phyloP scores from a whole-genome alignment of 768 basidiomycete species.

The Leccinum olivaceopallidum region DNA sequence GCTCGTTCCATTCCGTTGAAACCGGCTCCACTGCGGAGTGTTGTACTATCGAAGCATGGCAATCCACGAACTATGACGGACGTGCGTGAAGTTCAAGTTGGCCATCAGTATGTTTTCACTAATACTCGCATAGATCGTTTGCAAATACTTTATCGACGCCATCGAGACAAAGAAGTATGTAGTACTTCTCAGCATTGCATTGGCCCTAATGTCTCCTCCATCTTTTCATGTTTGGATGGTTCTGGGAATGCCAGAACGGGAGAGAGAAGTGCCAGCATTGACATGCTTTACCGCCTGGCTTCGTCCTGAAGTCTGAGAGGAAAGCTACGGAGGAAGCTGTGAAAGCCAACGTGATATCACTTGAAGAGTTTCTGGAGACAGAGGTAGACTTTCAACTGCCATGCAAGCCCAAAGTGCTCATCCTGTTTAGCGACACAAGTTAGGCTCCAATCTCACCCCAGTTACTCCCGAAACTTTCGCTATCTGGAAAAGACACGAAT shows the following conservation, averaged over 20 bases:
- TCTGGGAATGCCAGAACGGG: conserved; percentile 88
- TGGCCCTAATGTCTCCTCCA: background rate
- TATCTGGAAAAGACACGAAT: conserved; percentile 89
- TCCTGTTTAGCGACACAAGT: conserved; percentile 79
- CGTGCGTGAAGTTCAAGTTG: conserved; percentile 42
- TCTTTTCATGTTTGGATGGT: conserved; percentile 76
- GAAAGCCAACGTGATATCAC: conserved; percentile 82
- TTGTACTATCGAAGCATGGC: conserved; percentile 84
- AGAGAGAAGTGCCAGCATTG: conserved; percentile 90
- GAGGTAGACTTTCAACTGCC: conserved; percentile 60
- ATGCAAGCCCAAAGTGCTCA: conserved; percentile 41
- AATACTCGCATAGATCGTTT: conserved; percentile 72
- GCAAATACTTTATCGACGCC: conserved; percentile 96
- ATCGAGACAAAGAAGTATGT: conserved; percentile 84
- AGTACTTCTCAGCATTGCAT: background rate
- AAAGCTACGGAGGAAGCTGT: conserved; percentile 91
- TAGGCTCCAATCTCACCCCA: conserved; percentile 87
- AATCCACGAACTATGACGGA: conserved; percentile 93
- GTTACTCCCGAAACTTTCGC: conserved; percentile 92
- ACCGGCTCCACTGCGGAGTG: conserved; percentile 54
- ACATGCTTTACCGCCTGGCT: conserved; percentile 94
- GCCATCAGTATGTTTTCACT: conserved; percentile 6
- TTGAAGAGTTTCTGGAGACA: conserved; percentile 97
- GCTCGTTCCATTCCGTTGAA: conserved; percentile 1
- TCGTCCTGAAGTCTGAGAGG: conserved; percentile 91